These are phyloP conservation scores for Pseudogymnoascus pannorum DNA, from an alignment of 2,329 filamentous ascomycete species.

Conservation along the genomic window DNA sequence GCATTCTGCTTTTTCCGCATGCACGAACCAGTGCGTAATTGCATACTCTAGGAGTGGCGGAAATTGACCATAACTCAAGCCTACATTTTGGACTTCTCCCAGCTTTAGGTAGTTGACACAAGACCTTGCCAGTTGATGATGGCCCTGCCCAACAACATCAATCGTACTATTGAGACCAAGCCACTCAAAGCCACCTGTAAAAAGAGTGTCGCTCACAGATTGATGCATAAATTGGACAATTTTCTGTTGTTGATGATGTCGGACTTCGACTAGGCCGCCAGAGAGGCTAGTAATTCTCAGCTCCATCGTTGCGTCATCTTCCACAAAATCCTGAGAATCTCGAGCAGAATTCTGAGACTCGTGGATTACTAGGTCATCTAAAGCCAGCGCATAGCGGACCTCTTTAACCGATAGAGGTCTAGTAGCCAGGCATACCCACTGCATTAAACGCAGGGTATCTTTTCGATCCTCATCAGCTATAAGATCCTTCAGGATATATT, in stretches of 20 bases:
- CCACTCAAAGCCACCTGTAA: neutral
- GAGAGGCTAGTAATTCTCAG: constrained; percentile 17
- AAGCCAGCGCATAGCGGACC: neutral
- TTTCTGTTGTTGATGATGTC: neutral
- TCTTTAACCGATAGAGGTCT: constrained; percentile 13
- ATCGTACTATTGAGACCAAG: neutral
- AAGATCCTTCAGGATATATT: constrained; percentile 14
- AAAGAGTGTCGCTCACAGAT: neutral
- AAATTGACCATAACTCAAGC: neutral
- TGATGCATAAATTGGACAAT: constrained; percentile 33
- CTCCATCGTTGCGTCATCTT: constrained; percentile 17
- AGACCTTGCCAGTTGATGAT: constrained; percentile 12
- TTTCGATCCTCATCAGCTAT: constrained; percentile 8
- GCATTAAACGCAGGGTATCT: constrained; percentile 15
- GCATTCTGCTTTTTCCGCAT: constrained; percentile 12
- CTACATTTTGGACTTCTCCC: neutral
- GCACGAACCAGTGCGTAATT: constrained; percentile 11
- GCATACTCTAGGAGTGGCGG: constrained; percentile 3
- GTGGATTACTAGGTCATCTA: neutral
- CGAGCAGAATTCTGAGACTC: neutral
- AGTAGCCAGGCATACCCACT: constrained; percentile 14
- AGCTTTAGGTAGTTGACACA: constrained; percentile 15
- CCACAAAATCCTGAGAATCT: constrained; percentile 13
- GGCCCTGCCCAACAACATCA: constrained; percentile 11
- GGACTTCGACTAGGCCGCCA: constrained; percentile 19